Percentiles rank a stretch among this genome's conserved stretches.
Conservation (phyloP, 73 alveolate genomes). For the Paramecium caudatum region DNA sequence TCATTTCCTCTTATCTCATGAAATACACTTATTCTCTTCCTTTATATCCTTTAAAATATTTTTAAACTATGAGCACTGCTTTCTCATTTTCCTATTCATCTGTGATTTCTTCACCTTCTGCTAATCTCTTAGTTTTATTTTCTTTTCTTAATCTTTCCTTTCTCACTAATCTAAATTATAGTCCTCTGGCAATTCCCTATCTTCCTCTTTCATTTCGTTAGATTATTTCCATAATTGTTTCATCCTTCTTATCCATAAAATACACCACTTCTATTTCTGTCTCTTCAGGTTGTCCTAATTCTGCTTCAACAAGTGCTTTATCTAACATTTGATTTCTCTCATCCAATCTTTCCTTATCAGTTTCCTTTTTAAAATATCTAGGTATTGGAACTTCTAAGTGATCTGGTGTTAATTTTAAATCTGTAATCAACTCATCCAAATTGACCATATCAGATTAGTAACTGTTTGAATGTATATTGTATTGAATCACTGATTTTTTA, state of each 20-base stretch:
- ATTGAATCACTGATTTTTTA: constrained; percentile 80
- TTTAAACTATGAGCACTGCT: constrained; percentile 83
- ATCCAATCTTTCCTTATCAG: constrained; percentile 84
- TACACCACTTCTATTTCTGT: constrained; percentile 83
- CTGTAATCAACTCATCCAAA: constrained; percentile 95
- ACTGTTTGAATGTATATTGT: constrained; percentile 26
- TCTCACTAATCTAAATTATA: constrained; percentile 64
- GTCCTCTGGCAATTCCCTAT: constrained; percentile 83
- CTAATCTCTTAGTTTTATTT: constrained; percentile 78
- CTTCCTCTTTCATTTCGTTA: constrained; percentile 95
- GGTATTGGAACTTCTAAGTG: constrained; percentile 96
- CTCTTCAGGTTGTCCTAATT: constrained; percentile 86
- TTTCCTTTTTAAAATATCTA: constrained; percentile 93
- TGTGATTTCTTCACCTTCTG: constrained; percentile 83
- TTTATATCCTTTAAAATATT: constrained; percentile 87
- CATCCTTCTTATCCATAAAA: constrained; percentile 80
- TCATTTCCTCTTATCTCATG: constrained; percentile 88
- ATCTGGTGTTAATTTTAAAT: constrained; percentile 94
- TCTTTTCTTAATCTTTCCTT: constrained; percentile 74
- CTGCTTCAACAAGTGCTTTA: constrained; percentile 75
- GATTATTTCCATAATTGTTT: constrained; percentile 85
- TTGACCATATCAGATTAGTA: constrained; percentile 80
- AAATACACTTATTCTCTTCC: constrained; percentile 87
- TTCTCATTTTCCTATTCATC: constrained; percentile 83
- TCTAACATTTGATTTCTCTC: constrained; percentile 83